Evolutionary conservation across 768 basidiomycete genomes (phyloP).

Genomic region (Cystoderma amianthinum): DNA sequence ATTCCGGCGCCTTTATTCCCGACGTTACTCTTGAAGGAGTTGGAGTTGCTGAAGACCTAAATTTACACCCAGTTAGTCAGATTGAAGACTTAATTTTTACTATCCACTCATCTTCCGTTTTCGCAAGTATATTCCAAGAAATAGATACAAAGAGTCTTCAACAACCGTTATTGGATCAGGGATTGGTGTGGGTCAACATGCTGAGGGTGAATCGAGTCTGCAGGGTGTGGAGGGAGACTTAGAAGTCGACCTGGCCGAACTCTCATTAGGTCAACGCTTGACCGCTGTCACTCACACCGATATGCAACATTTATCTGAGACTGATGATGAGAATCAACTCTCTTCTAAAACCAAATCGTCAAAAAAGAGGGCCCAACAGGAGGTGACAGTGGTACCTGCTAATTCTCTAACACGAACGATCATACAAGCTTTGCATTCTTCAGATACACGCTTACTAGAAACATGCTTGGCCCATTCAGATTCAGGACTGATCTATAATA

Average conservation of each 20-base stretch:
- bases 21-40: too few species aligned
- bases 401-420: conserved; percentile 89
- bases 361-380: conserved; percentile 22
- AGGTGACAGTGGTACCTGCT: conserved; percentile 53
- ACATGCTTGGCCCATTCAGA: conserved; percentile 84
- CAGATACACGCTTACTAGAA: conserved; percentile 82
- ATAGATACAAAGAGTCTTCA: conserved; percentile 63
- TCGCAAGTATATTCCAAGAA: conserved; percentile 39
- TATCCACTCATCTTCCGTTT: conserved; percentile 1
- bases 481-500: conserved; percentile 74
- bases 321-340: conserved; percentile 29
- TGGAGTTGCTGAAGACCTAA: background rate
- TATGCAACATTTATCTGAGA: conserved; percentile 36
- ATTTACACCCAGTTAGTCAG: background rate
- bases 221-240: conserved; percentile 60
- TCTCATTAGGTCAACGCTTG: conserved; percentile 86
- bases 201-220: conserved; percentile 41
- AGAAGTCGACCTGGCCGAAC: conserved; percentile 82
- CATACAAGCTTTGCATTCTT: conserved; percentile 94
- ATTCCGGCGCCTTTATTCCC: too few species aligned
- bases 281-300: conserved; percentile 60
- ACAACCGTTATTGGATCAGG: conserved; percentile 63
- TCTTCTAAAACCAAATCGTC: conserved; percentile 18
- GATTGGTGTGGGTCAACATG: conserved; percentile 54
- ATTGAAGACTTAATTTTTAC: background rate